Conservation (phyloP, 768 basidiomycete genomes). For the Auricularia cornea region DNA sequence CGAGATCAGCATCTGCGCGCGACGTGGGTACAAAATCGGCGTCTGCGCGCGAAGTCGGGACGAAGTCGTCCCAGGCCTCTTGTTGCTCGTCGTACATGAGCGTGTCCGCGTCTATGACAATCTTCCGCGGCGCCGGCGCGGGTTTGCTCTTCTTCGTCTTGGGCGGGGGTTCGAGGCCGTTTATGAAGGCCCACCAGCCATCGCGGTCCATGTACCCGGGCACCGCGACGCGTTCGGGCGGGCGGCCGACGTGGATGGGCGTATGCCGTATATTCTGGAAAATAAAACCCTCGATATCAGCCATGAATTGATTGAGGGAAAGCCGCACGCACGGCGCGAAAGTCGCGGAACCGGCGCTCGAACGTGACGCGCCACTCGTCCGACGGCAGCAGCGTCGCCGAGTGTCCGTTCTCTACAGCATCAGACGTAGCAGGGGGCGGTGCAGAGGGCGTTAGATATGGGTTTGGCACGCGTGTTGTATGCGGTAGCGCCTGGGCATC, state of each 20-base stretch:
- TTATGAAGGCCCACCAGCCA: slow-evolving; percentile 70
- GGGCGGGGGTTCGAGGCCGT: not conserved
- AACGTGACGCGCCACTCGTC: slow-evolving; percentile 58
- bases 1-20: too few relatives aligned
- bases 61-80: not conserved
- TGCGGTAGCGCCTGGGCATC: slow-evolving; percentile 60
- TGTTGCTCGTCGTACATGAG: not conserved
- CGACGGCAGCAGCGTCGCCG: slow-evolving; percentile 39
- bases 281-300: slow-evolving; percentile 5
- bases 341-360: slow-evolving; percentile 51
- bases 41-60: not conserved
- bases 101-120: not conserved
- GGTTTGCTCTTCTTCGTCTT: not conserved
- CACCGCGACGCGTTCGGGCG: slow-evolving; percentile 5
- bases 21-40: not conserved
- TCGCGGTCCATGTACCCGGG: slow-evolving; percentile 49
- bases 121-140: not conserved
- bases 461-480: slow-evolving; percentile 57
- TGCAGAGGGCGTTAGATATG: slow-evolving; percentile 40
- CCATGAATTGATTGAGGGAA: not conserved
- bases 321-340: slow-evolving; percentile 47
- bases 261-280: slow-evolving; percentile 59
- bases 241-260: slow-evolving; percentile 39
- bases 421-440: slow-evolving; percentile 9
- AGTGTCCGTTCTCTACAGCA: slow-evolving; percentile 16